A percentile compares a stretch with the other conserved stretches of the same genome.
These are phyloP conservation scores for Neofusicoccum parvum DNA, from an alignment of 2,329 filamentous ascomycete genomes.

Conservation along the genomic window DNA sequence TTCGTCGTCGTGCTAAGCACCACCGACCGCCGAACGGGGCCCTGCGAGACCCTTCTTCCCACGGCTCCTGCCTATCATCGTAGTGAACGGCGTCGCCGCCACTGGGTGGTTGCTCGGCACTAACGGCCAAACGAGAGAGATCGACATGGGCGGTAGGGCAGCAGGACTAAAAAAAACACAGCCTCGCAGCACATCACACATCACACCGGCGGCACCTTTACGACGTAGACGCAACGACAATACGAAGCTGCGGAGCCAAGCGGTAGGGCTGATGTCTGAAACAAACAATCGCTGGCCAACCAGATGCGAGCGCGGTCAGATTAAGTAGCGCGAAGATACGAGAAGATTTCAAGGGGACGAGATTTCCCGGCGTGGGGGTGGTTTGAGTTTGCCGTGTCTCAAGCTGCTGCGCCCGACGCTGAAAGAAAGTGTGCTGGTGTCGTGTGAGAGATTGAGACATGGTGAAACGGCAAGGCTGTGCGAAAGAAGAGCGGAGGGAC, in stretches of 20 bases:
- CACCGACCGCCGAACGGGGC: background rate
- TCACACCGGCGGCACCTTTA: background rate
- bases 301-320: background rate
- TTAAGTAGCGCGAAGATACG: background rate
- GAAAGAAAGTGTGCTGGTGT: background rate
- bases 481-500: background rate
- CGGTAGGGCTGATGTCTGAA: constrained; percentile 10
- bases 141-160: background rate
- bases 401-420: no score
- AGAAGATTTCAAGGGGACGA: background rate
- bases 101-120: background rate
- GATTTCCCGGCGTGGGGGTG: no score
- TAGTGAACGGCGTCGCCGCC: background rate
- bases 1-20: background rate
- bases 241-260: background rate
- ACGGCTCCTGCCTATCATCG: constrained; percentile 8
- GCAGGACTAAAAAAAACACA: constrained; percentile 1
- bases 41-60: background rate
- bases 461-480: background rate
- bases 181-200: background rate
- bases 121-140: no score
- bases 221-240: background rate
- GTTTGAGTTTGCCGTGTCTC: no score
- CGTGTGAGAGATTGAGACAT: constrained; percentile 2
- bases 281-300: background rate